Conservation (phyloP, 2,329 filamentous ascomycete species). For the Escovopsis weberi region DNA sequence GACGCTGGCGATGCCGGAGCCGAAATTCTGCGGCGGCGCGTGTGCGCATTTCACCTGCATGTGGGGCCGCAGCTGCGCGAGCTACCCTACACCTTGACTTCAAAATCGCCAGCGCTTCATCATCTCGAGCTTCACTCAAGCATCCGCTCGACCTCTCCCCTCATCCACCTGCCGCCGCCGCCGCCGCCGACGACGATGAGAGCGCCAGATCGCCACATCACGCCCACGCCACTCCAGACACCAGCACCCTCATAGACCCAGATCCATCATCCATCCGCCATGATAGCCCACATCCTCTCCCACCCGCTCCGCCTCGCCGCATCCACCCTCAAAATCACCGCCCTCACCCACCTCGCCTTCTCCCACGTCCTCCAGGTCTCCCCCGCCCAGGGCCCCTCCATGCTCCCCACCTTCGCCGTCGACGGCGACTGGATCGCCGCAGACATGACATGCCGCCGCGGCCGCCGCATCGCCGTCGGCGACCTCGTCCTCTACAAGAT, state of each 20-base stretch:
- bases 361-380: conserved; percentile 49
- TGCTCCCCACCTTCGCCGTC: conserved; percentile 71
- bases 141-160: background rate
- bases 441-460: conserved; percentile 52
- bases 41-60: no score
- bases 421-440: conserved; percentile 55
- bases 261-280: conserved; percentile 6
- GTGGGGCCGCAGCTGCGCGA: no score
- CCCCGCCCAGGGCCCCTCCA: conserved; percentile 58
- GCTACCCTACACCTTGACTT: no score
- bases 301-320: conserved; percentile 24
- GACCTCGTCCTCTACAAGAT: conserved; percentile 71
- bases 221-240: background rate
- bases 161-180: no score
- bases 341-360: conserved; percentile 28
- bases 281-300: conserved; percentile 20
- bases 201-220: no score
- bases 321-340: conserved; percentile 22
- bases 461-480: conserved; percentile 54
- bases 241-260: background rate
- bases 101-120: no score
- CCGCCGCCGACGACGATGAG: no score
- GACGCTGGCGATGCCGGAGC: no score
- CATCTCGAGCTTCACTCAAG: no score
- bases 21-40: no score